Percentiles rank a stretch among this genome's conserved stretches.
phyloP scores from a whole-genome alignment of 495 filamentous ascomycete species.

The Hypoxylon fuscum region DNA sequence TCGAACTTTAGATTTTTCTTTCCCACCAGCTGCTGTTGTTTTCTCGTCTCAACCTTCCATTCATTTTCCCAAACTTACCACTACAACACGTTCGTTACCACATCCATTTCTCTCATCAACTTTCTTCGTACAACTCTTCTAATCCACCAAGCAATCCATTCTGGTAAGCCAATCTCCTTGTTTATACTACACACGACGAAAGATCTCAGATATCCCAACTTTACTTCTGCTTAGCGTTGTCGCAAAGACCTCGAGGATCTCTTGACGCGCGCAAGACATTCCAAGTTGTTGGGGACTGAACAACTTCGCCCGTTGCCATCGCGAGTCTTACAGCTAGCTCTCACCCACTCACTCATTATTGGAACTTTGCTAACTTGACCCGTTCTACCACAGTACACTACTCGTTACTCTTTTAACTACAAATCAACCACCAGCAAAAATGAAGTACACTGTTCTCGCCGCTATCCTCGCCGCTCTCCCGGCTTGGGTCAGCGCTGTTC shows the following conservation, averaged over 20 bases:
- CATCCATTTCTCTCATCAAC: constrained; percentile 14
- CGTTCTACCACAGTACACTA: constrained; percentile 13
- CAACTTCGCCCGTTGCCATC: no score
- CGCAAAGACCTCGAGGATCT: constrained; percentile 12
- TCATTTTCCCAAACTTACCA: constrained; percentile 13
- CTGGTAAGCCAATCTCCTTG: constrained; percentile 22
- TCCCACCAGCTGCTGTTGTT: constrained; percentile 15
- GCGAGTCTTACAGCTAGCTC: background rate
- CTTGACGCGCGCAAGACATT: constrained; percentile 6
- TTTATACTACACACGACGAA: background rate
- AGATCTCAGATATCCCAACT: constrained; percentile 1
- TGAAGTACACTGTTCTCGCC: constrained; percentile 53
- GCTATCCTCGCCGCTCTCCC: constrained; percentile 50
- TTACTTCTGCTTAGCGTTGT: constrained; percentile 1
- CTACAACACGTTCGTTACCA: constrained; percentile 21
- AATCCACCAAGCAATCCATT: constrained; percentile 19
- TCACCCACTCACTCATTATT: constrained; percentile 1
- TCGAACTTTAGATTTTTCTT: no score
- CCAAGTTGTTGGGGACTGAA: background rate
- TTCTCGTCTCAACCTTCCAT: constrained; percentile 19
- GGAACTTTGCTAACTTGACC: constrained; percentile 1
- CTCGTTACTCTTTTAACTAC: constrained; percentile 39
- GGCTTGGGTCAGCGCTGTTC: constrained; percentile 48
- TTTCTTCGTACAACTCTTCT: constrained; percentile 32
- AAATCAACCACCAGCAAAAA: constrained; percentile 44